Evolutionary conservation across 768 basidiomycete species (phyloP), one percentile per base, ranked within the genome.

Genomic region (Tricholoma matsutake): DNA sequence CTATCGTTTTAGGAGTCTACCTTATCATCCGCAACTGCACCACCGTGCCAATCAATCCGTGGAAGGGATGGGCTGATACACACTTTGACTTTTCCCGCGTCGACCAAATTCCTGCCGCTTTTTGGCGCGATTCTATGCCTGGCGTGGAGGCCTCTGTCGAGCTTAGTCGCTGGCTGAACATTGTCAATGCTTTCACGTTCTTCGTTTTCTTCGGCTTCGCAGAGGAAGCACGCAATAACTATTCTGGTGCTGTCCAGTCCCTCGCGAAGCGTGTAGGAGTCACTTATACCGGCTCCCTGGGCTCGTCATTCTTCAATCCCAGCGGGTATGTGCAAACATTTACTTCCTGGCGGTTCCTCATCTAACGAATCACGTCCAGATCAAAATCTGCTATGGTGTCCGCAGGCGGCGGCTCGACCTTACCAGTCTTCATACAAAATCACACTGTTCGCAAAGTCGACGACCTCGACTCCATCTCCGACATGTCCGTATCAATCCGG

Each of bases 121-220:
- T 73, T 5, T 86, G 83, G 84, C 71, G 64, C 6, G 4, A 49
- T 10, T 2, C 25, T 29, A 53, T 25, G 0, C 54, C 2, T 0
- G 1, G 0, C 11, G 14, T 45, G 4, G 65, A 68, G 1, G 29
- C 65, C 6, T 10, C 60, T 0, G 1, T 80, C 1, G 76, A 82
- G 64, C 34, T 76, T 20, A 64, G 67, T 1, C 75, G 82, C 9
- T 84, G 84, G 81, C 39, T 67, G 0, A 60, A 61, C 0, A 68
- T 79, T 53, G 13, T 77, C 9, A 77, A 73, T 54, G 77, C 80
- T 1, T 70, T 83, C 53, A 6, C 78, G n/a, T 86, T 86, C 72
- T 87, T 87, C 63, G 63, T 65, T 9, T 79, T 84, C 70, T 87
- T 87, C 65, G 85, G 84, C 6, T 79, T 86, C 37, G 79, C 78